Percentiles rank a stretch among this genome's conserved stretches.
Conservation (phyloP, 306 rosid species). For the Cercis canadensis region DNA sequence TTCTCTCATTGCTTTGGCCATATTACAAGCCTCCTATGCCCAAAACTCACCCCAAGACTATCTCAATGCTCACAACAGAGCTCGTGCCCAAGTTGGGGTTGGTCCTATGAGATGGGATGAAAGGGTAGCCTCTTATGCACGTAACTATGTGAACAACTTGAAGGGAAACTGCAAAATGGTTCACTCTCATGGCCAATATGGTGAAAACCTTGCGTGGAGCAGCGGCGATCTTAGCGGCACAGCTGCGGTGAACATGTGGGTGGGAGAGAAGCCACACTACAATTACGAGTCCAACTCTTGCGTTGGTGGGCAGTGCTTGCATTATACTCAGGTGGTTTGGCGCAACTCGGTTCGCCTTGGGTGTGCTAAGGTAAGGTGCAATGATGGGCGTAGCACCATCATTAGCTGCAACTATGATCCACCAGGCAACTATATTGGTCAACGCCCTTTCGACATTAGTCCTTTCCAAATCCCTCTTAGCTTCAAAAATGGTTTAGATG, state of each 20-base stretch:
- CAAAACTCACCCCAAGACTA: constrained; percentile 53
- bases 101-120: constrained; percentile 31
- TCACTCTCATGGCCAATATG: constrained; percentile 6
- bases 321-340: constrained; percentile 67
- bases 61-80: constrained; percentile 42
- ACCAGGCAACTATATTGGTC: constrained; percentile 43
- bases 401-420: constrained; percentile 55
- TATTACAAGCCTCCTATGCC: constrained; percentile 25
- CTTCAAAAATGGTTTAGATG: no score
- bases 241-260: constrained; percentile 34
- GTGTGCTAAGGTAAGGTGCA: constrained; percentile 59
- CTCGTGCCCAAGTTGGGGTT: constrained; percentile 25
- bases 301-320: constrained; percentile 38
- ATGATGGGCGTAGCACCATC: constrained; percentile 35
- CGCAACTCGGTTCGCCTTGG: constrained; percentile 41
- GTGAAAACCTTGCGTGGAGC: constrained; percentile 43
- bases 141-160: constrained; percentile 31
- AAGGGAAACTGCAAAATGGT: constrained; percentile 14
- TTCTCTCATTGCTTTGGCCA: neutral
- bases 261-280: constrained; percentile 23
- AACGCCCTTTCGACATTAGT: constrained; percentile 38
- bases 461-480: no score
- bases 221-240: constrained; percentile 25
- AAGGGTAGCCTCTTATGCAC: constrained; percentile 39
- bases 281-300: constrained; percentile 39